Conservation (phyloP, 2,329 filamentous ascomycete genomes). For the Diaporthe sp. region DNA sequence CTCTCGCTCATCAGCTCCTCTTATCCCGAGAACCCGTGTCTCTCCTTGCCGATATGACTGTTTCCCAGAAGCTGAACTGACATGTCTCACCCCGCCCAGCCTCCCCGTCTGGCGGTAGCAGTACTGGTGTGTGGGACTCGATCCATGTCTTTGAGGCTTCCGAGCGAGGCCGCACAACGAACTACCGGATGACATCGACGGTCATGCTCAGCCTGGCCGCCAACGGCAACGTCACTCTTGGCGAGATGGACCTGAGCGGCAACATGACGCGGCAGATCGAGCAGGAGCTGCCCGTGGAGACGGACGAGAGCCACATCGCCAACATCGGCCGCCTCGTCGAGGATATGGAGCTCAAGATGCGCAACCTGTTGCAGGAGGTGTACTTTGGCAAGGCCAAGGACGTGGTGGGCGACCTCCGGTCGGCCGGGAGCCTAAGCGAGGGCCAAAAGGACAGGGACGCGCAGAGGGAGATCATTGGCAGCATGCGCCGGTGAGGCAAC, state of each 20-base stretch:
- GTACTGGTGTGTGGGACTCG: constrained; percentile 91
- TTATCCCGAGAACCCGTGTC: neutral
- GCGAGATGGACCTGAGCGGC: constrained; percentile 90
- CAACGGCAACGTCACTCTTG: constrained; percentile 63
- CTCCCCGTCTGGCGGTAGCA: constrained; percentile 69
- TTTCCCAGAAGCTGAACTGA: neutral
- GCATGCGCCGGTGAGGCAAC: constrained; percentile 56
- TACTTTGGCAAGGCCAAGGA: constrained; percentile 99
- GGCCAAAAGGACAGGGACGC: constrained; percentile 84
- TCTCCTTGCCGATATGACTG: constrained; percentile 14
- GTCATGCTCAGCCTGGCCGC: constrained; percentile 91
- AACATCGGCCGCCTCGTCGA: constrained; percentile 96
- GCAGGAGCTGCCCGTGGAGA: constrained; percentile 88
- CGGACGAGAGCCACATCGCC: constrained; percentile 91
- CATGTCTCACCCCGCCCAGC: constrained; percentile 54
- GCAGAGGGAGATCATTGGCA: constrained; percentile 87
- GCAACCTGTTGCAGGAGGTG: constrained; percentile 96
- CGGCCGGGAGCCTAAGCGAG: constrained; percentile 85
- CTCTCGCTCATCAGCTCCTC: constrained; percentile 15
- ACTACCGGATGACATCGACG: constrained; percentile 98
- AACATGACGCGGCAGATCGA: constrained; percentile 99
- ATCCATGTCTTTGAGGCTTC: constrained; percentile 99
- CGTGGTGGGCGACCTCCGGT: constrained; percentile 94
- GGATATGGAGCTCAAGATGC: constrained; percentile 99
- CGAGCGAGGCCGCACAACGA: constrained; percentile 88